Percentiles rank a stretch among this genome's conserved stretches.
Conservation (phyloP, 768 basidiomycete genomes). For the Lactarius trivialis region DNA sequence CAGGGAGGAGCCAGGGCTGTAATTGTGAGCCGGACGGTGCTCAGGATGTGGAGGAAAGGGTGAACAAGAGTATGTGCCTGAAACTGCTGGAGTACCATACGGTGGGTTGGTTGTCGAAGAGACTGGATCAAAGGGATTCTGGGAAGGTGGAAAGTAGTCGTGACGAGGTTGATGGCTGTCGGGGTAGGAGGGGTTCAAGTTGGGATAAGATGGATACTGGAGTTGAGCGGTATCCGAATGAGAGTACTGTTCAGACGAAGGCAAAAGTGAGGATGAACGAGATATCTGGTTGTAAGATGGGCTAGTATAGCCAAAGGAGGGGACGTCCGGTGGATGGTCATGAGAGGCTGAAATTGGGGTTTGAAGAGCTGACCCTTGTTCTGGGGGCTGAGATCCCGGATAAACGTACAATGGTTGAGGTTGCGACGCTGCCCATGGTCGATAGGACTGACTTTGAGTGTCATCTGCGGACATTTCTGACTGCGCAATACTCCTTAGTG, state of each 20-base stretch:
- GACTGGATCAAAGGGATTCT: conserved; percentile 5
- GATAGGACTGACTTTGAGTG: not conserved
- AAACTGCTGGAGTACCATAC: not conserved
- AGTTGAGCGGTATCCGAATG: not conserved
- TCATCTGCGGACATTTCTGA: conserved; percentile 4
- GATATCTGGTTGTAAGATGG: conserved; percentile 10
- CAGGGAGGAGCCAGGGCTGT: not conserved
- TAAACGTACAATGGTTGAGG: conserved; percentile 3
- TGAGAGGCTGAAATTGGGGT: not conserved
- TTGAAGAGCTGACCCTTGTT: not conserved
- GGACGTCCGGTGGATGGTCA: not conserved
- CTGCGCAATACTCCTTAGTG: not conserved
- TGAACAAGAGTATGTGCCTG: not conserved
- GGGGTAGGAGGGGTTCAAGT: conserved; percentile 6
- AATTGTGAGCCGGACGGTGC: not conserved
- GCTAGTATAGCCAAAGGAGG: conserved; percentile 11
- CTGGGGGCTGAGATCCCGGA: not conserved
- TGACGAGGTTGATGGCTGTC: conserved; percentile 4
- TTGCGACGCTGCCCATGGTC: conserved; percentile 5
- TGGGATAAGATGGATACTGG: conserved; percentile 6
- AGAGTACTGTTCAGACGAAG: conserved; percentile 6
- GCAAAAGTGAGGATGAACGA: conserved; percentile 8
- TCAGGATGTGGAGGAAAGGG: conserved; percentile 1
- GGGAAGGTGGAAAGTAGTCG: conserved; percentile 1
- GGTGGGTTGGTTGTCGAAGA: not conserved